These are phyloP conservation scores for Mayamaea pseudoterrestris DNA, from an alignment of 108 stramenopile species.

Conservation along the genomic window DNA sequence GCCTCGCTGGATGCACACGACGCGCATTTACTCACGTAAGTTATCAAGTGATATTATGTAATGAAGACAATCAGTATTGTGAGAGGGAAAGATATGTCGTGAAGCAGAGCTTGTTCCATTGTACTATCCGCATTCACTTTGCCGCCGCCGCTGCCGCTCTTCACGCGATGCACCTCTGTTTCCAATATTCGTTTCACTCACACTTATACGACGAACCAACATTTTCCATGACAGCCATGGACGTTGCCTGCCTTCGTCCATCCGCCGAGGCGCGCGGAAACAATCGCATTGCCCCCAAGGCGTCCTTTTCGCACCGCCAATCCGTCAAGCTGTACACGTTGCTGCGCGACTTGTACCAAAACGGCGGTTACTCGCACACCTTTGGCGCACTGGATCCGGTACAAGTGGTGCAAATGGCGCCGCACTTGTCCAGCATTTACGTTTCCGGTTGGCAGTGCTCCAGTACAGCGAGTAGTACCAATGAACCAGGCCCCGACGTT, in stretches of 20 bases:
- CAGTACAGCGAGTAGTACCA: conserved; percentile 81
- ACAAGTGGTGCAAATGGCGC: conserved; percentile 92
- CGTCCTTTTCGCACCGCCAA: conserved; percentile 40
- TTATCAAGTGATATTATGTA: not conserved
- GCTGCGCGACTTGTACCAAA: conserved; percentile 38
- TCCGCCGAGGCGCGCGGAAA: conserved; percentile 37
- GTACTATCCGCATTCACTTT: too few relatives aligned
- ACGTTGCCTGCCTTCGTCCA: conserved; percentile 74
- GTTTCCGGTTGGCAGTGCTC: conserved; percentile 93
- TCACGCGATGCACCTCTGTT: not conserved
- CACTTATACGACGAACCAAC: not conserved
- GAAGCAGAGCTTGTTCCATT: too few relatives aligned
- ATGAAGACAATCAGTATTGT: not conserved
- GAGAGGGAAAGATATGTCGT: too few relatives aligned
- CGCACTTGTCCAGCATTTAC: conserved; percentile 81
- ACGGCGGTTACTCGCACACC: conserved; percentile 84
- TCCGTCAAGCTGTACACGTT: conserved; percentile 59
- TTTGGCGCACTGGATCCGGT: conserved; percentile 96
- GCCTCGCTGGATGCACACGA: conserved; percentile 53
- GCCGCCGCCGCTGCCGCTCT: too few relatives aligned
- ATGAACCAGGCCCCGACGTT: conserved; percentile 84
- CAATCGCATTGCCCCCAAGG: conserved; percentile 29
- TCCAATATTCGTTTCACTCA: conserved; percentile 1
- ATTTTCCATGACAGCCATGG: conserved; percentile 31
- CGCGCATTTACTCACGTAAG: conserved; percentile 51